Conservation (phyloP, 345 rosid genomes). For the Cardamine chenopodiifolia region DNA sequence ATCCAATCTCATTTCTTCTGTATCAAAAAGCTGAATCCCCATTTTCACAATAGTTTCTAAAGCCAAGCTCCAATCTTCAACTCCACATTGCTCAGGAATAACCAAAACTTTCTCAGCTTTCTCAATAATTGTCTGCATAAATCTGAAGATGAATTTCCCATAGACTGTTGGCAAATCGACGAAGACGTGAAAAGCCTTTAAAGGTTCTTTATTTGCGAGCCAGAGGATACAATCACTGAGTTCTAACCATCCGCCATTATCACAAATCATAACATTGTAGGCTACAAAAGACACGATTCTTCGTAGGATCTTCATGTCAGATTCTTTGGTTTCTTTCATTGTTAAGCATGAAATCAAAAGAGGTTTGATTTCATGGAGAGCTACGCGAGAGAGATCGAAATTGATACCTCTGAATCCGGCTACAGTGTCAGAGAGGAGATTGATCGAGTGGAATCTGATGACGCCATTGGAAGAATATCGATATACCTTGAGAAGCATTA, state of each 20-base stretch:
- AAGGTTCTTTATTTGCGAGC: background rate
- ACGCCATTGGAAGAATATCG: background rate
- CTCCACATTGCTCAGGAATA: background rate
- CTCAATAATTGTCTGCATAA: background rate
- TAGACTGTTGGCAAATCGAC: background rate
- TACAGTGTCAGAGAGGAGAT: background rate
- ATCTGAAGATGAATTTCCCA: background rate
- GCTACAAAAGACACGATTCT: background rate
- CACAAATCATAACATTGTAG: background rate
- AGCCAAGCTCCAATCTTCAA: constrained; percentile 17
- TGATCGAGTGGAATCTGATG: background rate
- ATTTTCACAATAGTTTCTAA: background rate
- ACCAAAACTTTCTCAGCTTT: background rate
- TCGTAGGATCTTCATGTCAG: background rate
- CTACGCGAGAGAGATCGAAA: background rate
- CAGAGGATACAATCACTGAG: constrained; percentile 20
- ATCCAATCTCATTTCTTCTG: background rate
- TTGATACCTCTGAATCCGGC: background rate
- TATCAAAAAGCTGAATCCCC: background rate
- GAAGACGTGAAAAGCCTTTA: background rate
- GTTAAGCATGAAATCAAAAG: background rate
- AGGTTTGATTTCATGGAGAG: background rate
- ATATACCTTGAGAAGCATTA: background rate
- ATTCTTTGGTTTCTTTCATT: constrained; percentile 6
- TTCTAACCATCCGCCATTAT: constrained; percentile 1